Evolutionary conservation across 176 grass and related monocot genomes (phyloP).

Genomic region (Aechmea fasciata): DNA sequence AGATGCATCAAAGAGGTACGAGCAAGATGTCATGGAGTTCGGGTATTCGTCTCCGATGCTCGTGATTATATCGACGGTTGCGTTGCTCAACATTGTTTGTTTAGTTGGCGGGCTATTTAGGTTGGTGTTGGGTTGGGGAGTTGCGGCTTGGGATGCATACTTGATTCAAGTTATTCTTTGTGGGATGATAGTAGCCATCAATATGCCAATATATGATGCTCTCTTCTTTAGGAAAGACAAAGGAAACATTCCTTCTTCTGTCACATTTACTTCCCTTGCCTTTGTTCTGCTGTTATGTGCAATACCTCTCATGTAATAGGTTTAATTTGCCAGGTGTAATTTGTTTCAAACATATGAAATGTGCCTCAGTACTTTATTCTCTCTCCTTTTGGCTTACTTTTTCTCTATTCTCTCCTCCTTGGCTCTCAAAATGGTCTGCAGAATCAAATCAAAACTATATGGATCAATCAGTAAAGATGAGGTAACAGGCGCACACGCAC

Average conservation of each 20-base stretch:
- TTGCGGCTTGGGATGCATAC: constrained; percentile 19
- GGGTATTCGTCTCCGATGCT: constrained; percentile 37
- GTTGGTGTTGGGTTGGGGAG: constrained; percentile 4
- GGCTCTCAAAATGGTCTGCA: no score
- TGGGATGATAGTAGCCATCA: constrained; percentile 33
- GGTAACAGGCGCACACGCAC: no score
- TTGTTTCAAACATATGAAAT: not conserved
- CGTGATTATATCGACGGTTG: constrained; percentile 42
- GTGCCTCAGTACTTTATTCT: no score
- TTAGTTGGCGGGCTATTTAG: constrained; percentile 22
- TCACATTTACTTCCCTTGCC: constrained; percentile 32
- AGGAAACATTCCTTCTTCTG: constrained; percentile 40
- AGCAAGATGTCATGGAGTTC: constrained; percentile 75
- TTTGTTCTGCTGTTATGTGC: constrained; percentile 28
- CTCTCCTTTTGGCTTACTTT: no score
- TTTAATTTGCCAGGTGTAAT: not conserved
- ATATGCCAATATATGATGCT: constrained; percentile 61
- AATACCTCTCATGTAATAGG: constrained; percentile 26
- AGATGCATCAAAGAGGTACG: constrained; percentile 47
- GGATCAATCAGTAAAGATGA: no score
- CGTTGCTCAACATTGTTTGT: constrained; percentile 49
- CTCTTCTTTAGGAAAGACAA: constrained; percentile 60
- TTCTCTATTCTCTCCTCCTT: no score
- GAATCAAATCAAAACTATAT: no score
- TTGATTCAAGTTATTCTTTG: constrained; percentile 47